Evolutionary conservation across 257 asterid genomes (phyloP), one percentile per base, ranked within the genome.

Genomic region (Misopates orontium): DNA sequence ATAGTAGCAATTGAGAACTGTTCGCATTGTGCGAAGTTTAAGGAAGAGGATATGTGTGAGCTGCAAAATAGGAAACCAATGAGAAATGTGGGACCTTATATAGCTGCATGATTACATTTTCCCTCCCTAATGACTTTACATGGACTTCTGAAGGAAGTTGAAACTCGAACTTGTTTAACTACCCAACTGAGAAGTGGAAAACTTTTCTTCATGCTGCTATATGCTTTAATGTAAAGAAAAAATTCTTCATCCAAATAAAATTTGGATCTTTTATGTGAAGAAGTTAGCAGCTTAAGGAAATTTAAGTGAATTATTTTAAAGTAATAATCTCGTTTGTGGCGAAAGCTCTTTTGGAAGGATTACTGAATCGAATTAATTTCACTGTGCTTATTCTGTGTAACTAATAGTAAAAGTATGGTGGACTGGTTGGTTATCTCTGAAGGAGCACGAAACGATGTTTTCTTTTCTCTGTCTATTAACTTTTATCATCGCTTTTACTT

Each of bases 401-500:
- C 48, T 36, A 47, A 40, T 58, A 20, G 56, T 32, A 72, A 8
- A 21, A 12, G 13, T 23, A 18, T 44, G 28, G 40, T 21, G 16
- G 11, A 42, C 25, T 47, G 45, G 16, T 32, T 51, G 31, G 39
- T 50, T 57, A 57, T 28, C 36, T 28, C 36, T 28, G 36, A 3
- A 28, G 36, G 45, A 12, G 28, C 17, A 49, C 40, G 17, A 36
- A 49, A 28, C 10, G 1, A 56, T 41, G 51, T 42, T 11, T 45
- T 60, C 44, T n/a, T 57, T 73, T 54, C 14, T 65, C 23, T 47
- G 10, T 69, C 36, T 48, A 22, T 17, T 44, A 28, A 42, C 28
- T 23, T 51, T 41, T 15, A 32, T 57, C 22, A 32, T 60, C 14
- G 36, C 21, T 62, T n/a, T 73, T 45, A 22, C 17, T 71, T 61